Conservation (phyloP, 768 basidiomycete species). For the Favolaschia claudopus region DNA sequence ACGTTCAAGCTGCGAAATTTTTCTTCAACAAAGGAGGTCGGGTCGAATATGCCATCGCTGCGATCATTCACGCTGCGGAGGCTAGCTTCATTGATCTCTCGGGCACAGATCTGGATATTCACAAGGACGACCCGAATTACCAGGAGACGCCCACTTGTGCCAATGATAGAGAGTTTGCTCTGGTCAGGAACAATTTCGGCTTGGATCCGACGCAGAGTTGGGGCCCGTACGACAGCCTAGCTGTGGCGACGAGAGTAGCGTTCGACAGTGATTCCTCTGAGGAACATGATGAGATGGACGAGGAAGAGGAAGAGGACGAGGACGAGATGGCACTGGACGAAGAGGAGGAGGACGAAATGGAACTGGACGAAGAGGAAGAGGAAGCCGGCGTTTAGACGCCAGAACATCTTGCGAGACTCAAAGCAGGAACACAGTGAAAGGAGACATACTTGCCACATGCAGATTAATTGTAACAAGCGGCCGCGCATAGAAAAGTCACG, state of each 20-base stretch:
- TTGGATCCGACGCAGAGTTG: not conserved
- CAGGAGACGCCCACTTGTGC: not conserved
- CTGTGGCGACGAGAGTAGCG: not conserved
- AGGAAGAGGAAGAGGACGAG: not conserved
- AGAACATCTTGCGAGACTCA: too few species aligned
- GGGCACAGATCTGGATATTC: not conserved
- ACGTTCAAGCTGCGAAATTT: not conserved
- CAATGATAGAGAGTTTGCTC: conserved; percentile 12
- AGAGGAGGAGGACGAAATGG: not conserved
- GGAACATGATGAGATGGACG: not conserved
- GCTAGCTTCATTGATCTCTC: not conserved
- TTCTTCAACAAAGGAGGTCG: conserved; percentile 12
- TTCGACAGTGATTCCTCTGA: not conserved
- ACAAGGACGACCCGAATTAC: not conserved
- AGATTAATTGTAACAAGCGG: too few species aligned
- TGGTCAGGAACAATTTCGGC: conserved; percentile 5
- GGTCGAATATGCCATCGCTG: conserved; percentile 9
- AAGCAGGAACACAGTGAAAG: too few species aligned
- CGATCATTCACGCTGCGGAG: not conserved
- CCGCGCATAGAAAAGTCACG: too few species aligned
- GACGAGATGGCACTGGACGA: not conserved
- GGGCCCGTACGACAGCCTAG: not conserved
- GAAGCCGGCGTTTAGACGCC: too few species aligned
- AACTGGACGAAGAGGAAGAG: not conserved
- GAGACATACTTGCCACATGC: too few species aligned